These are phyloP conservation scores for Ochromonas danica DNA, from an alignment of 108 stramenopile species.

Conservation along the genomic window DNA sequence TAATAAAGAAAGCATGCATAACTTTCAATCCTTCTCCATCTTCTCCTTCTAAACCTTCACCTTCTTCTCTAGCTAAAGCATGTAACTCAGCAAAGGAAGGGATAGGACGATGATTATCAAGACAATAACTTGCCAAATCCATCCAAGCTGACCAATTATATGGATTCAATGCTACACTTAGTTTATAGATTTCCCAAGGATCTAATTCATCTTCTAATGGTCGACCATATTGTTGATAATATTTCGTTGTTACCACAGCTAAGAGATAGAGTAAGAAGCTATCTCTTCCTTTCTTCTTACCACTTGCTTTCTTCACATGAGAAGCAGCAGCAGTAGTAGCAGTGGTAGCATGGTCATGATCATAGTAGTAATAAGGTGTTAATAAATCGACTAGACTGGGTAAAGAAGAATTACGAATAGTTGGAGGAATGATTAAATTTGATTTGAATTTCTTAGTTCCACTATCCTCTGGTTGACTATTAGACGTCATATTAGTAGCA, in stretches of 20 bases:
- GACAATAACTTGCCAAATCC: slow-evolving; percentile 71
- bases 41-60: not conserved
- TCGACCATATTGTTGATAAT: slow-evolving; percentile 16
- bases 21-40: not conserved
- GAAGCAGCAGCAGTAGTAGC: slow-evolving; percentile 71
- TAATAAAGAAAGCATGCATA: slow-evolving; percentile 39
- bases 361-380: too few species aligned
- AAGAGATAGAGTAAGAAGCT: slow-evolving; percentile 88
- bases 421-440: too few species aligned
- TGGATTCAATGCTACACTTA: slow-evolving; percentile 72
- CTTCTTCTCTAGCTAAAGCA: slow-evolving; percentile 49
- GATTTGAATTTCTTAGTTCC: slow-evolving; percentile 46
- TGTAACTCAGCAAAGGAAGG: slow-evolving; percentile 69
- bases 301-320: slow-evolving; percentile 36
- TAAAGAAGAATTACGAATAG: too few species aligned
- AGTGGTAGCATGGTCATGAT: too few species aligned
- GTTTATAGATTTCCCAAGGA: not conserved
- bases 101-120: slow-evolving; percentile 64
- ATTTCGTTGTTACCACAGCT: slow-evolving; percentile 55
- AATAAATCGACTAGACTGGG: too few species aligned
- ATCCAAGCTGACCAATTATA: slow-evolving; percentile 95
- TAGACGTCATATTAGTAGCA: slow-evolving; percentile 56
- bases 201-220: not conserved
- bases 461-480: slow-evolving; percentile 42
- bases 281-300: too few species aligned